Conservation (phyloP, 2,329 filamentous ascomycete species). For the Diaporthe vexans region DNA sequence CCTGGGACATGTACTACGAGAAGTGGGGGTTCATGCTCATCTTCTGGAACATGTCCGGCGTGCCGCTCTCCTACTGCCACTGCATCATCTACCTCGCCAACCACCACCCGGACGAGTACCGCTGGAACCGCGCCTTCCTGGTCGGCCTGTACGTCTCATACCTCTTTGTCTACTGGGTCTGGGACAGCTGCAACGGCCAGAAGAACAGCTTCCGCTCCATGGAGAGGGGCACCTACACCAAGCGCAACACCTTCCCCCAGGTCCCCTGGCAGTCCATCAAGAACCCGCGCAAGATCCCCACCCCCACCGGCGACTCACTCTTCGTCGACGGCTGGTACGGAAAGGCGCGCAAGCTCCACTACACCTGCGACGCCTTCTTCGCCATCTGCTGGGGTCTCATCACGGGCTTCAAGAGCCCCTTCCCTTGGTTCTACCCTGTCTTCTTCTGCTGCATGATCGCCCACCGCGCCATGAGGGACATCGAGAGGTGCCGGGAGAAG, state of each 20-base stretch:
- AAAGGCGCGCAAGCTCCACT: conserved; percentile 82
- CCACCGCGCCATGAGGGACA: conserved; percentile 82
- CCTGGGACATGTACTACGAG: conserved; percentile 92
- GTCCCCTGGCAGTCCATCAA: conserved; percentile 82
- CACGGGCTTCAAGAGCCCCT: conserved; percentile 83
- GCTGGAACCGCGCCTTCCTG: conserved; percentile 75
- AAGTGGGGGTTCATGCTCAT: conserved; percentile 93
- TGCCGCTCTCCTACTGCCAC: conserved; percentile 86
- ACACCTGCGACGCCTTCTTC: conserved; percentile 85
- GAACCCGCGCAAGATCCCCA: conserved; percentile 80
- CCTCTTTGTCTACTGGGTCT: conserved; percentile 84
- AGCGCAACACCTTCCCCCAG: conserved; percentile 83
- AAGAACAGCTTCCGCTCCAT: conserved; percentile 85
- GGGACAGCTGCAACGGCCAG: conserved; percentile 86
- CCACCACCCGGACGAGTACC: conserved; percentile 78
- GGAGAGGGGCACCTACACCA: conserved; percentile 74
- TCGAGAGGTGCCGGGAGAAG: conserved; percentile 80
- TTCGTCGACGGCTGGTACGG: conserved; percentile 85
- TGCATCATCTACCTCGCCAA: conserved; percentile 85
- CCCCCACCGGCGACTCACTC: conserved; percentile 77
- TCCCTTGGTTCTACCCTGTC: conserved; percentile 90
- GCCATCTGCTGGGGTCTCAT: conserved; percentile 84
- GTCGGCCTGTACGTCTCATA: conserved; percentile 73
- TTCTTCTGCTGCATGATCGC: conserved; percentile 87
- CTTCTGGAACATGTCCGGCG: conserved; percentile 89